Percentiles rank a stretch among this genome's conserved stretches.
Conservation (phyloP, 345 rosid genomes). For the Populus davidiana region DNA sequence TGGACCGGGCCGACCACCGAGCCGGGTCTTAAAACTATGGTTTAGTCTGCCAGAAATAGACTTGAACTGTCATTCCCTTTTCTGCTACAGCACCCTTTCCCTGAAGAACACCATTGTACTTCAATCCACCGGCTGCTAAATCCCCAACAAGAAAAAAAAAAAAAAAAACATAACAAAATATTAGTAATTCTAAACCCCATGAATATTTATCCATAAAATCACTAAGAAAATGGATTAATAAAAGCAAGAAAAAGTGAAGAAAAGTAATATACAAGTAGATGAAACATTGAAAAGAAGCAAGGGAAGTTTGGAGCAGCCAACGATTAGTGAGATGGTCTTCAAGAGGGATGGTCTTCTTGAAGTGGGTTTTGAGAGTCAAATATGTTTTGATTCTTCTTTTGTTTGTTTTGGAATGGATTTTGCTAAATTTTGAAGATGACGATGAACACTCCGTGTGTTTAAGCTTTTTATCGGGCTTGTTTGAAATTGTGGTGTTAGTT, state of each 20-base stretch:
- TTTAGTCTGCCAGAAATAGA: constrained; percentile 20
- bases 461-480: constrained; percentile 11
- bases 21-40: neutral
- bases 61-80: constrained; percentile 72
- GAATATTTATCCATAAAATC: no score
- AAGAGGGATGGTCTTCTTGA: constrained; percentile 62
- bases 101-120: constrained; percentile 69
- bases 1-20: no score
- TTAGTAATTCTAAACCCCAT: neutral
- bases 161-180: neutral
- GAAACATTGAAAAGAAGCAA: constrained; percentile 4
- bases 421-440: constrained; percentile 22
- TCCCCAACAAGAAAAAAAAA: neutral
- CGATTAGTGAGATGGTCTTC: constrained; percentile 64
- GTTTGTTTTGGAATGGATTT: constrained; percentile 12
- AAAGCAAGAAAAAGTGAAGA: no score
- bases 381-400: constrained; percentile 27
- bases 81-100: constrained; percentile 79
- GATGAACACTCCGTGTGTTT: constrained; percentile 24
- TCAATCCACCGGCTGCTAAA: constrained; percentile 68
- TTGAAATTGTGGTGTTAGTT: no score
- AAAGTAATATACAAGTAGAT: neutral
- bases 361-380: constrained; percentile 35
- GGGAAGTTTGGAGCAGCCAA: constrained; percentile 24
- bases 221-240: no score